Percentiles rank a stretch among this genome's conserved stretches.
Conservation (phyloP, 768 basidiomycete genomes). For the Coprinopsis marcescibilis region DNA sequence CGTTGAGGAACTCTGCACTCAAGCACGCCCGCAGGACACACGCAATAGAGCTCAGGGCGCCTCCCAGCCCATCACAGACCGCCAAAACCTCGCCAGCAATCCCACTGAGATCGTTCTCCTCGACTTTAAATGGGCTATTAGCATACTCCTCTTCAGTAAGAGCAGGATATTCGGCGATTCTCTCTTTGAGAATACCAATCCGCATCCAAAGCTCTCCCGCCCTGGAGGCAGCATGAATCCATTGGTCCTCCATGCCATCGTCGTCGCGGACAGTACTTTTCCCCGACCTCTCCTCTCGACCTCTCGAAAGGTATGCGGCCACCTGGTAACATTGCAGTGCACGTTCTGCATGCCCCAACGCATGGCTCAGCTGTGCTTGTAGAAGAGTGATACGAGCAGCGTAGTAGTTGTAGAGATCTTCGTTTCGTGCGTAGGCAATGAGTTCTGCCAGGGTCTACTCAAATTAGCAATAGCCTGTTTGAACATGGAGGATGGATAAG, state of each 20-base stretch:
- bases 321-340: conserved; percentile 61
- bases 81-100: conserved; percentile 32
- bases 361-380: conserved; percentile 71
- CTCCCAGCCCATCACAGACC: conserved; percentile 47
- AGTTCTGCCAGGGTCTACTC: conserved; percentile 24
- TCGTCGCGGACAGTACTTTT: not conserved
- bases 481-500: not conserved
- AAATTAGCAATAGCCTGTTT: conserved; percentile 6
- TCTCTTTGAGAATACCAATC: conserved; percentile 20
- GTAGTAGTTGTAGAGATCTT: conserved; percentile 49
- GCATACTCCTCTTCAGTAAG: not conserved
- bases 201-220: conserved; percentile 30
- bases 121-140: conserved; percentile 7
- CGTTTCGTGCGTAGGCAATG: conserved; percentile 58
- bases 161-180: not conserved
- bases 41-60: conserved; percentile 49
- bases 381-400: conserved; percentile 60
- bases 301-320: conserved; percentile 42
- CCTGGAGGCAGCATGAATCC: conserved; percentile 27
- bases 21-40: conserved; percentile 50
- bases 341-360: conserved; percentile 43
- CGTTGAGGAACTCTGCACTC: conserved; percentile 48
- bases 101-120: conserved; percentile 22
- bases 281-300: conserved; percentile 3
- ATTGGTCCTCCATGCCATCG: conserved; percentile 26